Evolutionary conservation across 305 asterid species (phyloP).

Genomic region (Ruellia speciosa): DNA sequence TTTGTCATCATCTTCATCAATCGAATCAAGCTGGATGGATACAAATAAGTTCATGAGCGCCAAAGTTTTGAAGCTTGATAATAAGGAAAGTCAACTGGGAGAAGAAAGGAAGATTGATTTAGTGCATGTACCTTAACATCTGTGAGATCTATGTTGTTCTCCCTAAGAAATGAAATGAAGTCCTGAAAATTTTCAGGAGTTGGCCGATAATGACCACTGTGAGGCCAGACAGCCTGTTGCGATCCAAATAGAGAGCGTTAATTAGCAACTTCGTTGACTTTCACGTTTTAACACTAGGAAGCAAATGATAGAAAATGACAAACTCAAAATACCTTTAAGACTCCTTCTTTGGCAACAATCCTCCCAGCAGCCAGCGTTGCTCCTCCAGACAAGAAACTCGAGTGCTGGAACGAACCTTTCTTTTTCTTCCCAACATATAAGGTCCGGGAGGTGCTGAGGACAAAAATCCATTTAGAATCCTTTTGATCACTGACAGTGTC

Average conservation of each 20-base stretch:
- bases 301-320: not conserved
- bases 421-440: slow-evolving; percentile 73
- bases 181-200: slow-evolving; percentile 82
- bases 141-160: slow-evolving; percentile 55
- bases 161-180: slow-evolving; percentile 60
- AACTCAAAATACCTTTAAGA: slow-evolving; percentile 49
- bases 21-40: slow-evolving; percentile 51
- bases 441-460: slow-evolving; percentile 75
- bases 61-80: slow-evolving; percentile 5
- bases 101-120: not conserved
- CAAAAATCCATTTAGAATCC: slow-evolving; percentile 87
- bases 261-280: not conserved
- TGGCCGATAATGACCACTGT: slow-evolving; percentile 92
- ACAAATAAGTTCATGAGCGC: slow-evolving; percentile 15
- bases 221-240: slow-evolving; percentile 92
- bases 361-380: slow-evolving; percentile 95
- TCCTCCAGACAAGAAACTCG: slow-evolving; percentile 96
- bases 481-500: slow-evolving; percentile 54
- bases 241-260: not conserved
- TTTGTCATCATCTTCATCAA: slow-evolving; percentile 47
- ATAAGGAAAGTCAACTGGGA: slow-evolving; percentile 1
- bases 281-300: not conserved
- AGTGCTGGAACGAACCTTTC: slow-evolving; percentile 93
- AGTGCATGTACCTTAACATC: slow-evolving; percentile 56
- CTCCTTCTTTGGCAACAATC: slow-evolving; percentile 70